A percentile compares a stretch with the other conserved stretches of the same genome.
Evolutionary conservation across 2,329 filamentous ascomycete genomes (phyloP).

Genomic region (Ophiostoma himal-ulmi): DNA sequence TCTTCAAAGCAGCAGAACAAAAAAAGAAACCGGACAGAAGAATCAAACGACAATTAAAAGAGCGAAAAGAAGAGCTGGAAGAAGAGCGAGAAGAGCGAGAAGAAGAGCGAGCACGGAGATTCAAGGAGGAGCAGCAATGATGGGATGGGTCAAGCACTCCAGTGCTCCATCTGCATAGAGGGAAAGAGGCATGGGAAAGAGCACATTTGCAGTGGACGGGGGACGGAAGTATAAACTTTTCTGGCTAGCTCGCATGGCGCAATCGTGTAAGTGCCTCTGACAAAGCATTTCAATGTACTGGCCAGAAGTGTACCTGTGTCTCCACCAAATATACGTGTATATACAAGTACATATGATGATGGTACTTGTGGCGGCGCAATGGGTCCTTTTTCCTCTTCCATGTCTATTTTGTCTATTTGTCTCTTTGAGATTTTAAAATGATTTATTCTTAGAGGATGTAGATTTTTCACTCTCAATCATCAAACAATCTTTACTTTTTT

Average conservation of each 20-base stretch:
- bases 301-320: not conserved
- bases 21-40: not conserved
- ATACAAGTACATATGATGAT: accelerated
- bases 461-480: not conserved
- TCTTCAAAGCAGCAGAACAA: not conserved
- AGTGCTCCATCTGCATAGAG: not conserved
- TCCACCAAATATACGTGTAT: too few relatives aligned
- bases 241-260: constrained; percentile 27
- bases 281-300: constrained; percentile 8
- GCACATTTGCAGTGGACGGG: not conserved
- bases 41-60: not conserved
- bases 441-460: not conserved
- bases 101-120: not conserved
- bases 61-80: not conserved
- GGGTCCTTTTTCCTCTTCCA: not conserved
- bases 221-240: constrained; percentile 21
- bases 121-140: constrained; percentile 1
- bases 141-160: not conserved
- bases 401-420: constrained; percentile 11
- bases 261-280: constrained; percentile 25
- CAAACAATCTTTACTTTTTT: not conserved
- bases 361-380: not conserved
- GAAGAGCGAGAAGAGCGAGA: constrained; percentile 4
- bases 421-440: constrained; percentile 1
- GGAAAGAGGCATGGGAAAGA: constrained; percentile 16